phyloP scores from a whole-genome alignment of 371 early-diverging fungal genomes.

The Basidiobolus heterosporus region DNA sequence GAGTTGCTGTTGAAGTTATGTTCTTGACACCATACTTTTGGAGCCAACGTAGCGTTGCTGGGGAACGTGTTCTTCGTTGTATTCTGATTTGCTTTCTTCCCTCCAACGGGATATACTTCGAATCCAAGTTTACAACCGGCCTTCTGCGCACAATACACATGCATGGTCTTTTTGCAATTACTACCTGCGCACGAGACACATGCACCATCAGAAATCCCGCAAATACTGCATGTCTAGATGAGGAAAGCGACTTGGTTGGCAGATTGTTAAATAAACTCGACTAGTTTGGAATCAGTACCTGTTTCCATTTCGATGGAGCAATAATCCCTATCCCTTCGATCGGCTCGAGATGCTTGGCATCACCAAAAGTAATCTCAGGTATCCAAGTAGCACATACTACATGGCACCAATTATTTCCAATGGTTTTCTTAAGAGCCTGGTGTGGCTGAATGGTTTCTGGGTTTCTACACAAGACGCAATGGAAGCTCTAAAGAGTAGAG shows the following conservation, averaged over 20 bases:
- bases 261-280: background rate
- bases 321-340: constrained; percentile 56
- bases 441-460: constrained; percentile 4
- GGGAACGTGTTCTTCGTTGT: constrained; percentile 7
- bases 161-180: constrained; percentile 25
- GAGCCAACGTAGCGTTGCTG: constrained; percentile 17
- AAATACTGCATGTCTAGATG: constrained; percentile 22
- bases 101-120: constrained; percentile 18
- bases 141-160: constrained; percentile 32
- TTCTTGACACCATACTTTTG: constrained; percentile 29
- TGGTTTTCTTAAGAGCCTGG: constrained; percentile 69
- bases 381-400: constrained; percentile 75
- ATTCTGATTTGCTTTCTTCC: constrained; percentile 3
- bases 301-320: constrained; percentile 39
- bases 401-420: constrained; percentile 82
- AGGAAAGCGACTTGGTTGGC: background rate
- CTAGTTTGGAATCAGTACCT: constrained; percentile 3
- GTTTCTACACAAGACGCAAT: constrained; percentile 40
- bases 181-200: constrained; percentile 21
- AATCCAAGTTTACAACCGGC: constrained; percentile 22
- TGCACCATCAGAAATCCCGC: constrained; percentile 22
- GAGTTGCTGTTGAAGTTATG: constrained; percentile 12
- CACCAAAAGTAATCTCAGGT: constrained; percentile 52
- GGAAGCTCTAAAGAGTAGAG: constrained; percentile 20
- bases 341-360: constrained; percentile 47